Percentiles rank a stretch among this genome's conserved stretches.
phyloP scores from a whole-genome alignment of 805 yeast species.

The Nakazawaea sp. region DNA sequence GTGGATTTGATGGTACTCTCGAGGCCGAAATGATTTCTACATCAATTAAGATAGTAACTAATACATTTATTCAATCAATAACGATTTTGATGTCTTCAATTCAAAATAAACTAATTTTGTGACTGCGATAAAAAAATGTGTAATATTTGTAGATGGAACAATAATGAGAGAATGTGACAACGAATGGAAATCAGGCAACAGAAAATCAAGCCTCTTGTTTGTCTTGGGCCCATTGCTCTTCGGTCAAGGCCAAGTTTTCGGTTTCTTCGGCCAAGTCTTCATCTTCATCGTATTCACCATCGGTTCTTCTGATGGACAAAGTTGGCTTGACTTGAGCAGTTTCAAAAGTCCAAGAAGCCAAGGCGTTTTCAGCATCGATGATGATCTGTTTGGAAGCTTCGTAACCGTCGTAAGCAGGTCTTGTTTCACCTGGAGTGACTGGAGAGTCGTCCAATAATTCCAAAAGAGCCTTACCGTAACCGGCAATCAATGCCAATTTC shows the following conservation, averaged over 20 bases:
- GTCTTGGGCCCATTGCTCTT: conserved; percentile 29
- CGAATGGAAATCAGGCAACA: not conserved
- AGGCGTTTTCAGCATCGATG: conserved; percentile 92
- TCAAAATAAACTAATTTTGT: not conserved
- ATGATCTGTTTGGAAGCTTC: conserved; percentile 98
- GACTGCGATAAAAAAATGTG: not conserved
- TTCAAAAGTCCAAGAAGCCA: conserved; percentile 95
- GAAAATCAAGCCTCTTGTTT: conserved; percentile 17
- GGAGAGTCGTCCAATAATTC: conserved; percentile 96
- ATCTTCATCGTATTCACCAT: conserved; percentile 54
- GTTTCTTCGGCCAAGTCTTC: conserved; percentile 34
- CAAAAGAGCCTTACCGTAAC: conserved; percentile 95
- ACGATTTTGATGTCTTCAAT: too few species aligned
- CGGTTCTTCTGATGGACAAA: conserved; percentile 73
- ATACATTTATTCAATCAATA: not conserved
- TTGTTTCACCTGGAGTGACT: conserved; percentile 98
- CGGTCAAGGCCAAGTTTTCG: conserved; percentile 19
- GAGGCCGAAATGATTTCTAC: not conserved
- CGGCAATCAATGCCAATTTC: conserved; percentile 95
- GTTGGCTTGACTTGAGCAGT: conserved; percentile 93
- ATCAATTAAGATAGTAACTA: not conserved
- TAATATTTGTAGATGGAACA: not conserved
- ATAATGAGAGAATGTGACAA: not conserved
- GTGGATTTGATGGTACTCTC: conserved; percentile 7
- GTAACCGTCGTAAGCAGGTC: conserved; percentile 97